Percentiles rank a stretch among this genome's conserved stretches.
These are phyloP conservation scores for Naganishia vaughanmartiniae DNA, from an alignment of 768 basidiomycete genomes.

Conservation along the genomic window DNA sequence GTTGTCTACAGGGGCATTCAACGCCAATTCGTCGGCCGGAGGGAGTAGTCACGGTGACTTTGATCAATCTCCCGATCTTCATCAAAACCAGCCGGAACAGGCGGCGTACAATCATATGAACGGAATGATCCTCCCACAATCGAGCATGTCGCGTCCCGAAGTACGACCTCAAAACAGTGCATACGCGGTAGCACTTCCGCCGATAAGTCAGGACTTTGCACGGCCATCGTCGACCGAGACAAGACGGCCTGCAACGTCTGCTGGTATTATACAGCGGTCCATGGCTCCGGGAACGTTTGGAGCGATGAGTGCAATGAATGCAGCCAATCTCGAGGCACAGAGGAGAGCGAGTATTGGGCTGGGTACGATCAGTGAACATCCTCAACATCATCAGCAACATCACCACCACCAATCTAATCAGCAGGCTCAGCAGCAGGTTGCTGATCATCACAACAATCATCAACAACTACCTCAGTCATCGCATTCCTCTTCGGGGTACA, in stretches of 20 bases:
- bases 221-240: conserved; percentile 44
- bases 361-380: conserved; percentile 20
- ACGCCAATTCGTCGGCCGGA: neutral
- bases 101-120: conserved; percentile 8
- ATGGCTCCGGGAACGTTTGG: conserved; percentile 25
- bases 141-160: conserved; percentile 15
- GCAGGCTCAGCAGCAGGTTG: neutral
- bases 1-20: conserved; percentile 3
- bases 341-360: conserved; percentile 21
- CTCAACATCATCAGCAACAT: neutral
- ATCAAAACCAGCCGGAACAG: conserved; percentile 1
- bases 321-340: neutral
- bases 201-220: conserved; percentile 49
- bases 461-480: neutral
- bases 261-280: conserved; percentile 40
- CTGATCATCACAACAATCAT: neutral
- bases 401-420: neutral
- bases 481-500: conserved; percentile 3
- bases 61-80: conserved; percentile 5
- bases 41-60: neutral
- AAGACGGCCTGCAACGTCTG: conserved; percentile 48
- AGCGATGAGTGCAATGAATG: conserved; percentile 1
- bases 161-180: conserved; percentile 2
- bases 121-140: neutral
- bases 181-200: conserved; percentile 39